Percentiles rank a stretch among this genome's conserved stretches.
These are phyloP conservation scores for Suillus fuscotomentosus DNA, from an alignment of 768 basidiomycete species.

Conservation along the genomic window DNA sequence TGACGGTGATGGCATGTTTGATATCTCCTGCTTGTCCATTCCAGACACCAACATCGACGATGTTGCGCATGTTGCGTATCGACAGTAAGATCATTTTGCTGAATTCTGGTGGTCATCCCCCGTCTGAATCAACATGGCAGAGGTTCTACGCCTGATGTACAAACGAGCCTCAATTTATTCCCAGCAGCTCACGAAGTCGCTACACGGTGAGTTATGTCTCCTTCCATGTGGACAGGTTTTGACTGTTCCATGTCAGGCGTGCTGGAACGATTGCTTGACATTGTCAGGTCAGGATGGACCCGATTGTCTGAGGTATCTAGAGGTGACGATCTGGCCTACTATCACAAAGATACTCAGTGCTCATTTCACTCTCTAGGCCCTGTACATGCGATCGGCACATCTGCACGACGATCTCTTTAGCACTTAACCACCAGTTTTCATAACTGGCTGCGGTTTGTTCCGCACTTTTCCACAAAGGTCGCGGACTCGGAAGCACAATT, in stretches of 20 bases:
- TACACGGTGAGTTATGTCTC: background rate
- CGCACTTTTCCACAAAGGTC: background rate
- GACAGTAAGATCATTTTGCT: background rate
- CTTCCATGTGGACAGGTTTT: background rate
- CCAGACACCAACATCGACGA: conserved; percentile 4
- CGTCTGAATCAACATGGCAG: background rate
- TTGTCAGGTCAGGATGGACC: background rate
- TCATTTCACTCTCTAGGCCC: background rate
- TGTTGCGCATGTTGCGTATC: background rate
- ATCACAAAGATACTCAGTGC: background rate
- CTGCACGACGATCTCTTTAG: background rate
- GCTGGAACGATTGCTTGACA: background rate
- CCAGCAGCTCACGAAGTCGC: background rate
- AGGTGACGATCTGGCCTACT: background rate
- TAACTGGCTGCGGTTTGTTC: background rate
- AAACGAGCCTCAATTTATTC: background rate
- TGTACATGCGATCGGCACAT: background rate
- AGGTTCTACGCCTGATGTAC: background rate
- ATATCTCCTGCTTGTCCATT: conserved; percentile 1
- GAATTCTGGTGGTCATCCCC: background rate
- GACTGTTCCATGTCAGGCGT: background rate
- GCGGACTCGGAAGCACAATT: background rate
- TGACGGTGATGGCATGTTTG: conserved; percentile 3
- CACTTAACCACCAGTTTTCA: background rate
- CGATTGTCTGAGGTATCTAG: background rate